Evolutionary conservation across 306 rosid genomes (phyloP).

Genomic region (Cercis canadensis): DNA sequence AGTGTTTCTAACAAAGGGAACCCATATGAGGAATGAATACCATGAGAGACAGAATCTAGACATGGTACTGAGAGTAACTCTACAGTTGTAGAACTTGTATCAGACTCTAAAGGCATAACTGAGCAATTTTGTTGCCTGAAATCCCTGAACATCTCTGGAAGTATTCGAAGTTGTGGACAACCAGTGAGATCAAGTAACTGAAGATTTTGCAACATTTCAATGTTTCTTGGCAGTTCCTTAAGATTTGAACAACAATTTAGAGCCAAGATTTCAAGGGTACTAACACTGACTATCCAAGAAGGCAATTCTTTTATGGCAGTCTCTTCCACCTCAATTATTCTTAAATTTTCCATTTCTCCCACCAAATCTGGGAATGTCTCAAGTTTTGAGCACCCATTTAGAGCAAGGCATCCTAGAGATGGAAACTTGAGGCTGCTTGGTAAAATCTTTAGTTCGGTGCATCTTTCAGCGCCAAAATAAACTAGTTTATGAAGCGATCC

Average conservation of each 20-base stretch:
- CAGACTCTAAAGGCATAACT: neutral
- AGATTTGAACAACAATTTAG: conserved; percentile 38
- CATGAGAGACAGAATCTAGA: conserved; percentile 23
- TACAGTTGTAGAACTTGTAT: conserved; percentile 28
- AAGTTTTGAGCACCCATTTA: conserved; percentile 37
- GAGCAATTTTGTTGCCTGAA: conserved; percentile 11
- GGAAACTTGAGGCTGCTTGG: conserved; percentile 32
- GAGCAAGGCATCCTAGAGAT: conserved; percentile 35
- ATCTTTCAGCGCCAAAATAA: conserved; percentile 34
- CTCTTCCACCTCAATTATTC: conserved; percentile 26
- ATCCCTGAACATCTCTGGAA: conserved; percentile 27
- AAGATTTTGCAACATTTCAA: conserved; percentile 37
- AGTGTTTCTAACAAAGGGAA: conserved; percentile 33
- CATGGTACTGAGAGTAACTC: conserved; percentile 29
- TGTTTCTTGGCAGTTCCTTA: conserved; percentile 21
- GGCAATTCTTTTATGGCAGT: conserved; percentile 44
- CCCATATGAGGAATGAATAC: conserved; percentile 25
- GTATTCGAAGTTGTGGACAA: conserved; percentile 39
- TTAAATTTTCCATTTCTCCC: conserved; percentile 35
- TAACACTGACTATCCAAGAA: conserved; percentile 27
- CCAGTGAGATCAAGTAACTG: conserved; percentile 36
- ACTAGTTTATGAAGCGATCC: conserved; percentile 39
- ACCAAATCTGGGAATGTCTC: conserved; percentile 31
- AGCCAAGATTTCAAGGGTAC: conserved; percentile 26
- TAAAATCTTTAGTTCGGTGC: conserved; percentile 37